Conservation (phyloP, 2,329 filamentous ascomycete genomes). For the Fusarium falciforme region DNA sequence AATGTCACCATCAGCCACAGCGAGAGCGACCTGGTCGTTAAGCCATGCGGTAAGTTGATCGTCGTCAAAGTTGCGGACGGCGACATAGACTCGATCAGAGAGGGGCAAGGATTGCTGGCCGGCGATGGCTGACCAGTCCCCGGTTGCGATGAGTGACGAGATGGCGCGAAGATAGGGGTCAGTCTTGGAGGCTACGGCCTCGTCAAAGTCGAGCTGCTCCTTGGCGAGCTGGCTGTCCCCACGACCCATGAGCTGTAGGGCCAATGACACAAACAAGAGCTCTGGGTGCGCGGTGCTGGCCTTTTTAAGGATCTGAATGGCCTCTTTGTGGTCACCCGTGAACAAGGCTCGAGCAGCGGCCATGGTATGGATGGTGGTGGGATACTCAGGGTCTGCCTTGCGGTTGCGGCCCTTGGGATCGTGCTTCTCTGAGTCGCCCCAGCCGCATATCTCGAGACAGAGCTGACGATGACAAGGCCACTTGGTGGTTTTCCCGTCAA, state of each 20-base stretch:
- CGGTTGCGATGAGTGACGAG: slow-evolving; percentile 80
- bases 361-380: slow-evolving; percentile 74
- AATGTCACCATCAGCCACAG: slow-evolving; percentile 75
- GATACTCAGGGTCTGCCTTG: slow-evolving; percentile 57
- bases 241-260: slow-evolving; percentile 71
- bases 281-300: slow-evolving; percentile 72
- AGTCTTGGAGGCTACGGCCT: slow-evolving; percentile 69
- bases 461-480: slow-evolving; percentile 78
- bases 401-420: slow-evolving; percentile 58
- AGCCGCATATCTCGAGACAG: slow-evolving; percentile 79
- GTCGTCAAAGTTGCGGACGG: slow-evolving; percentile 74
- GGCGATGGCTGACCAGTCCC: slow-evolving; percentile 80
- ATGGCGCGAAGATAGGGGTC: slow-evolving; percentile 86
- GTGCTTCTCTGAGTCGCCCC: slow-evolving; percentile 69
- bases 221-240: slow-evolving; percentile 58
- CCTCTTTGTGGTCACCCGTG: slow-evolving; percentile 74
- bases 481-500: slow-evolving; percentile 71
- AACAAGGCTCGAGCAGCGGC: slow-evolving; percentile 82
- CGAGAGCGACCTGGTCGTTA: slow-evolving; percentile 69
- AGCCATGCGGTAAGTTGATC: slow-evolving; percentile 75
- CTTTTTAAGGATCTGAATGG: slow-evolving; percentile 75
- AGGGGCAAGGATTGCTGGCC: slow-evolving; percentile 79
- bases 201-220: slow-evolving; percentile 68
- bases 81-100: slow-evolving; percentile 79
- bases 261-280: slow-evolving; percentile 75